These are phyloP conservation scores for Candida golubevii DNA, from an alignment of 805 yeast species.

Conservation along the genomic window DNA sequence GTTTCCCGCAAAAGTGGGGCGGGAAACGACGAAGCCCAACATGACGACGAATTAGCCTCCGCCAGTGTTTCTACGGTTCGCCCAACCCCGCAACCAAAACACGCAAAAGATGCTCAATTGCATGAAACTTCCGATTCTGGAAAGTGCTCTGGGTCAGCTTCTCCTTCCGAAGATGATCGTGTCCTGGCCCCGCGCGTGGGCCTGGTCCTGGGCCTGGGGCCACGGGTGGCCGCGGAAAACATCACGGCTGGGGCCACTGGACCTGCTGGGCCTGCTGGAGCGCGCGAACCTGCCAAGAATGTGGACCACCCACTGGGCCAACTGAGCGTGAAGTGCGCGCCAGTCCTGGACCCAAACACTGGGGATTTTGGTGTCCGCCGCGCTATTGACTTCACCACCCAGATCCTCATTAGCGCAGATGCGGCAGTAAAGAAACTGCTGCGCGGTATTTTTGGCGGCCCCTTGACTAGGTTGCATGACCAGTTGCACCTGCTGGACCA, in stretches of 20 bases:
- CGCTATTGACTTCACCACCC: not conserved
- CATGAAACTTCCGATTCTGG: too few relatives aligned
- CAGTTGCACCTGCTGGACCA: not conserved
- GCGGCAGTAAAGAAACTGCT: not conserved
- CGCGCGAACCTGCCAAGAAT: too few relatives aligned
- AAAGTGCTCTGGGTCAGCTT: too few relatives aligned
- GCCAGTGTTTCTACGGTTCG: constrained; percentile 6
- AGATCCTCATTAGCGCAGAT: not conserved
- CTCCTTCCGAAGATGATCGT: too few relatives aligned
- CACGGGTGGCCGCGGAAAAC: too few relatives aligned
- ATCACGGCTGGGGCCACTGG: too few relatives aligned
- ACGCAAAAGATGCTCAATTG: too few relatives aligned
- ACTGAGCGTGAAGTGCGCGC: too few relatives aligned
- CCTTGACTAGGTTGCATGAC: constrained; percentile 1
- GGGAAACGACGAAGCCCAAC: not conserved
- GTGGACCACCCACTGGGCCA: too few relatives aligned
- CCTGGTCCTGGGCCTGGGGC: not conserved
- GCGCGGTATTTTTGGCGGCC: constrained; percentile 1
- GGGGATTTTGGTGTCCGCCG: too few relatives aligned
- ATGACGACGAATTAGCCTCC: constrained; percentile 3
- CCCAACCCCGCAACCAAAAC: not conserved
- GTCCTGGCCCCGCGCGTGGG: not conserved
- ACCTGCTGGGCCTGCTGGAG: too few relatives aligned
- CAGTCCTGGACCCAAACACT: too few relatives aligned
- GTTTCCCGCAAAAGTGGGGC: not conserved